Base-by-base conservation (phyloP, 106 monocot genomes). In the Apostasia shenzhenica region DNA sequence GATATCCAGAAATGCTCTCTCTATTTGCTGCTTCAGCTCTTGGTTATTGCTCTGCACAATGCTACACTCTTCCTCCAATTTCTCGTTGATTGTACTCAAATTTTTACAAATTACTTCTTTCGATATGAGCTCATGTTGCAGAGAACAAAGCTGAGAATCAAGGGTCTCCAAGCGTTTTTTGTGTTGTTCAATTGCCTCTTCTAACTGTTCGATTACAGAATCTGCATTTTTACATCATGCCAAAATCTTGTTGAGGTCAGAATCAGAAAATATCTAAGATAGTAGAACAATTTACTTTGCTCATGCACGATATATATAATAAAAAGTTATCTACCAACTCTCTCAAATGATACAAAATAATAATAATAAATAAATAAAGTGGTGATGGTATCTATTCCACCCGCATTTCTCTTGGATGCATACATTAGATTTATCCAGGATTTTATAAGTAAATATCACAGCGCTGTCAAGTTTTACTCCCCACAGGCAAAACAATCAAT, bases 141-240 rank as follows among this genome's bases (percentile, higher is more conserved):
- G 43, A 65, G 60, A 63, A 49, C 78, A 74, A 73, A 93, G 38
- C 43, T 81, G 78, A 55, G 75, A 81, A 52, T 82, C 72, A 58
- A 87, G 71, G 59, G 39, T 65, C 55, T 83, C 57, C 56, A 88
- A 60, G 12, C 70, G 80, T 9, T 5, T 63, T 57, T 85, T 82
- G 61, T 85, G 69, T 73, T 76, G 81, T 61, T 81, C 78, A 70
- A 81, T 46, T 26, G 53, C 73, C 51, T 67, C 77, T 68, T 85
- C 70, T 63, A 99, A 71, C 51, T 99, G 76, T 53, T 80, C 82
- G 67, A 89, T 86, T 69, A 76, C 48, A 73, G 77, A 63, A 82
- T 92, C 97, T 99, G 75, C 67, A 89, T 69, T 63, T 65, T 6
- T 13, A 62, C 4, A 13, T 13, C 37, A 65, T 14, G 7, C 48